Conservation (phyloP, 2,329 filamentous ascomycete genomes). For the Monilinia aucupariae region DNA sequence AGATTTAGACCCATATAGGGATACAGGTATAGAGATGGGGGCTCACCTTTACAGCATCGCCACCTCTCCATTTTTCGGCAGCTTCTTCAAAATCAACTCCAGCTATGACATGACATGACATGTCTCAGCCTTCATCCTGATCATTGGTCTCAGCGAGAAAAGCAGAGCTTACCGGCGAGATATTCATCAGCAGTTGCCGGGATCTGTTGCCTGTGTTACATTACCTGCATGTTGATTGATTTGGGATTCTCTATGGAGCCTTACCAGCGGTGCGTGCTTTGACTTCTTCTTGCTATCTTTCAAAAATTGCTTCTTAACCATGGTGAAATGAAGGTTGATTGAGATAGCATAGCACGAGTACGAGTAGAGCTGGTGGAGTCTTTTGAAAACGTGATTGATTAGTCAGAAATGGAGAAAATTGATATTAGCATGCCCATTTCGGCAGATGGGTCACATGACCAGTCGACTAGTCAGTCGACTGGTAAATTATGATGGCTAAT, state of each 20-base stretch:
- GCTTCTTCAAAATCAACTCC: slow-evolving; percentile 66
- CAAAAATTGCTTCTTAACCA: slow-evolving; percentile 35
- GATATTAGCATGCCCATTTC: not conserved
- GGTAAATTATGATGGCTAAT: too few relatives aligned
- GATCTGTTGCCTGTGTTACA: slow-evolving; percentile 35
- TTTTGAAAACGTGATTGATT: too few relatives aligned
- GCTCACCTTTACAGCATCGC: slow-evolving; percentile 56
- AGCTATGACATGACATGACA: slow-evolving; percentile 35
- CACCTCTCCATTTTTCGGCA: slow-evolving; percentile 68
- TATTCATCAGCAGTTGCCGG: slow-evolving; percentile 63
- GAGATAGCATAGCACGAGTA: too few relatives aligned
- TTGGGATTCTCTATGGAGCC: not conserved
- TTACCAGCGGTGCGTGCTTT: slow-evolving; percentile 31
- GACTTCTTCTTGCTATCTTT: slow-evolving; percentile 40
- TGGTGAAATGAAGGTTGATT: slow-evolving; percentile 18
- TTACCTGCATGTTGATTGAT: not conserved
- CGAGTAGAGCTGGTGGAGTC: too few relatives aligned
- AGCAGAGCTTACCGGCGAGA: slow-evolving; percentile 46
- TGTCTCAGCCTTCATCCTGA: slow-evolving; percentile 17
- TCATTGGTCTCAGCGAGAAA: not conserved
- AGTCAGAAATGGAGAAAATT: not conserved
- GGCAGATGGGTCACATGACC: too few relatives aligned
- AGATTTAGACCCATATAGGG: slow-evolving; percentile 13
- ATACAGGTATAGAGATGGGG: not conserved
- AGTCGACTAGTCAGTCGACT: too few relatives aligned